Evolutionary conservation across 2,329 filamentous ascomycete genomes (phyloP), one percentile per base, ranked within the genome.

Genomic region (Colletotrichum eremochloae): DNA sequence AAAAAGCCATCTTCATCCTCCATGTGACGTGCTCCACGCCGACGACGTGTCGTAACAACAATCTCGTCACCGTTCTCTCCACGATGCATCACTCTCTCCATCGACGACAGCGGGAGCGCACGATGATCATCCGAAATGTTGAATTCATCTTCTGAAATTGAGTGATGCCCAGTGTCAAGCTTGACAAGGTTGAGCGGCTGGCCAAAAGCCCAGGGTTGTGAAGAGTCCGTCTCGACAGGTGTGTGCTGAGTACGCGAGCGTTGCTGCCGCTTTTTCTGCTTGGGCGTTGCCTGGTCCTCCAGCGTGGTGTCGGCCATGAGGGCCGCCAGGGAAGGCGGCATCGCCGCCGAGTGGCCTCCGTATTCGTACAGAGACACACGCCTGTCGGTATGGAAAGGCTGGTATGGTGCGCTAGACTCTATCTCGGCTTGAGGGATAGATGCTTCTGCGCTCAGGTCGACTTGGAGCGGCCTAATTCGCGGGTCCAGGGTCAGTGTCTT

Each of bases 331-430:
- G 81, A 78, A 15, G 83, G 80, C 14, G 81, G 61, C 24, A 80
- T 76, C 48, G 76, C 53, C 38, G 71, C 63, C 46, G 81, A 76
- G 3, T 81, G 80, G 53, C 75, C 73, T 64, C 76, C 80, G 78
- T 92, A 93, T 53, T 94, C 88, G 75, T 91, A 93, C 38, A 98
- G 85, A n/a, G 88, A 90, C 56, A 98, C 93, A 3, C 96, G 90
- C 67, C 91, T 89, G 78, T 98, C 95, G 0, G 95, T 96, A 80
- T 98, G 96, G 84, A 98, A 98, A 1, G 96, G 96, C 78, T 97
- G 95, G 77, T 97, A 98, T 2, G 96, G 94, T 5, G 95, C 93
- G 78, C 96, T 98, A 1, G 96, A 97, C 79, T 99, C 96, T 75
- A 97, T 97, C 84, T 98, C 95, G 7, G 94, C 94, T 75, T 92